Conservation (phyloP, 73 alveolate species). For the Paramecium caudatum region DNA sequence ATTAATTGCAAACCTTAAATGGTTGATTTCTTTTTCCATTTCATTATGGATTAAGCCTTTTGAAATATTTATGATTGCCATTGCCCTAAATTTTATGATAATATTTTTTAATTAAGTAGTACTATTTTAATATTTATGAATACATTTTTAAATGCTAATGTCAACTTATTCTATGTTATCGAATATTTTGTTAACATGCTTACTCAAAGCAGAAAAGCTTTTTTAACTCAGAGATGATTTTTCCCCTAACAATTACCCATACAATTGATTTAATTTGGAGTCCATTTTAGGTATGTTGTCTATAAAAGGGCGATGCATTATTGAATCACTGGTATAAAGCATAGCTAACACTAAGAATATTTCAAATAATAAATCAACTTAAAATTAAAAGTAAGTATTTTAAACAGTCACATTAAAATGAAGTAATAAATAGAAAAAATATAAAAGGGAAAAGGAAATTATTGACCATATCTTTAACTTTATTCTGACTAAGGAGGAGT, state of each 20-base stretch:
- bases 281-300: neutral
- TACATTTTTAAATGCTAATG: neutral
- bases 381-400: neutral
- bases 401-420: neutral
- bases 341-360: neutral
- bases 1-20: constrained; percentile 20
- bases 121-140: neutral
- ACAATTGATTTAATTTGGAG: no score
- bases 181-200: neutral
- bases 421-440: neutral
- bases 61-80: constrained; percentile 39
- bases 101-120: neutral
- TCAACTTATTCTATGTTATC: constrained; percentile 40
- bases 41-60: constrained; percentile 32
- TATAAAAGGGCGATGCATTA: neutral
- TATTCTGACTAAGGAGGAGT: neutral
- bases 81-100: constrained; percentile 3
- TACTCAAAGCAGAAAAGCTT: no score
- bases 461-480: neutral
- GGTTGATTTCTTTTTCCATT: constrained; percentile 38
- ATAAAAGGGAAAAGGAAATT: neutral
- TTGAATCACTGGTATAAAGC: neutral
- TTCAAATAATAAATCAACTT: neutral
- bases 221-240: no score
- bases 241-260: no score